A percentile compares a stretch with the other conserved stretches of the same genome.
These are phyloP conservation scores for Candida taoyuanica DNA, from an alignment of 805 yeast genomes.

Conservation along the genomic window DNA sequence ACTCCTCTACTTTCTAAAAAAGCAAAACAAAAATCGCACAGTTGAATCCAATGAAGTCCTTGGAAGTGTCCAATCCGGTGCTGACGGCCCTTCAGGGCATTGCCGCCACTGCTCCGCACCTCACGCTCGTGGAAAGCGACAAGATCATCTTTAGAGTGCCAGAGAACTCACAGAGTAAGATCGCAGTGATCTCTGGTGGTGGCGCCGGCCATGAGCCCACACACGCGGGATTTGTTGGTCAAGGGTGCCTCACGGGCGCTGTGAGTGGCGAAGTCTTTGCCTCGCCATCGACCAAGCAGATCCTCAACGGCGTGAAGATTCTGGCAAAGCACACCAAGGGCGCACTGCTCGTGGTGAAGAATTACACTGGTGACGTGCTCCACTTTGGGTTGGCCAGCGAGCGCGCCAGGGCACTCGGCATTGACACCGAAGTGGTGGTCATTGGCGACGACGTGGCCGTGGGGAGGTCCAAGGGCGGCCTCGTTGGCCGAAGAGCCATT, in stretches of 20 bases:
- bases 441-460: conserved; percentile 95
- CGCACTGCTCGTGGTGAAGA: conserved; percentile 75
- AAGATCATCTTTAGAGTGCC: conserved; percentile 33
- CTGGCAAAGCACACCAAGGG: conserved; percentile 45
- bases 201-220: conserved; percentile 96
- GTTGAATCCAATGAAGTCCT: conserved; percentile 29
- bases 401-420: conserved; percentile 75
- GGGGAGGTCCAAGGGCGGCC: conserved; percentile 81
- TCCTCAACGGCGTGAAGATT: conserved; percentile 55
- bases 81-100: conserved; percentile 35
- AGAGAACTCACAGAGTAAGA: conserved; percentile 38
- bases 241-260: conserved; percentile 78
- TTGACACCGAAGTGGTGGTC: conserved; percentile 63
- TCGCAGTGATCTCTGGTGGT: conserved; percentile 82
- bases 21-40: no score
- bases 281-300: conserved; percentile 90
- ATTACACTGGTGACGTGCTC: conserved; percentile 90
- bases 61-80: conserved; percentile 36
- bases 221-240: conserved; percentile 88
- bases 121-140: conserved; percentile 34
- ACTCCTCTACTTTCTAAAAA: no score
- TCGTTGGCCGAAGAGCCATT: conserved; percentile 91
- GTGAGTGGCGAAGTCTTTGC: conserved; percentile 92
- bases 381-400: conserved; percentile 93
- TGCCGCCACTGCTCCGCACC: conserved; percentile 33